Conservation (phyloP, 2,329 filamentous ascomycete species). For the Colletotrichum australisinense region DNA sequence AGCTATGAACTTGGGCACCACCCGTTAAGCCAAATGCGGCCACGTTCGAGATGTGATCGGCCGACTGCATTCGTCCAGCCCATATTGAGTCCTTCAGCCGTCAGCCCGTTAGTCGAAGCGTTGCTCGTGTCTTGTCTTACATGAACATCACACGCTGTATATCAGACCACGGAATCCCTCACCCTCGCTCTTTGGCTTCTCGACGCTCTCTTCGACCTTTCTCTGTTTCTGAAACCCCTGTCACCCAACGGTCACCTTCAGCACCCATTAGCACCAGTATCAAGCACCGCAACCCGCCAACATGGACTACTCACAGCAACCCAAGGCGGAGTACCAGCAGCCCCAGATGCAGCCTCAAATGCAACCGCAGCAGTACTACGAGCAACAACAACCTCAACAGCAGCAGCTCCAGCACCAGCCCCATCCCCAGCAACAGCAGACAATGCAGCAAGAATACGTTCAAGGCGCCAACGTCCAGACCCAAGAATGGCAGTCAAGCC, state of each 20-base stretch:
- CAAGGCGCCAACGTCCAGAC: constrained; percentile 29
- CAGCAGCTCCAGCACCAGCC: constrained; percentile 26
- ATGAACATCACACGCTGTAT: background rate
- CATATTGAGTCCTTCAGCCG: background rate
- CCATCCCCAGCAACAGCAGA: constrained; percentile 30
- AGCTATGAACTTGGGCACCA: background rate
- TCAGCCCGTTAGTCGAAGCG: background rate
- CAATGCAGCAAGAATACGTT: constrained; percentile 34
- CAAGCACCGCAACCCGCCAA: background rate
- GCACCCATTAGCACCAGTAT: background rate
- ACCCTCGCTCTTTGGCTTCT: too few relatives aligned
- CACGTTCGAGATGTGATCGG: background rate
- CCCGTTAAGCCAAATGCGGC: constrained; percentile 22
- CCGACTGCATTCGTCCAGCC: constrained; percentile 12
- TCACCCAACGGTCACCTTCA: background rate
- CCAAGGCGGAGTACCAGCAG: constrained; percentile 8
- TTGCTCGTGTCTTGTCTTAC: background rate
- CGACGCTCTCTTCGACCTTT: background rate
- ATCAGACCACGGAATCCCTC: constrained; percentile 8
- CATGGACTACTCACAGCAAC: constrained; percentile 16
- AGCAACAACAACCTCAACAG: constrained; percentile 8
- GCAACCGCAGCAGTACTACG: constrained; percentile 4
- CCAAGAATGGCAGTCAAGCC: constrained; percentile 50
- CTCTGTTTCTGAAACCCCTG: background rate
- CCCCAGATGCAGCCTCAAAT: background rate